phyloP scores from a whole-genome alignment of 345 rosid genomes.

The Tarenaya hassleriana region DNA sequence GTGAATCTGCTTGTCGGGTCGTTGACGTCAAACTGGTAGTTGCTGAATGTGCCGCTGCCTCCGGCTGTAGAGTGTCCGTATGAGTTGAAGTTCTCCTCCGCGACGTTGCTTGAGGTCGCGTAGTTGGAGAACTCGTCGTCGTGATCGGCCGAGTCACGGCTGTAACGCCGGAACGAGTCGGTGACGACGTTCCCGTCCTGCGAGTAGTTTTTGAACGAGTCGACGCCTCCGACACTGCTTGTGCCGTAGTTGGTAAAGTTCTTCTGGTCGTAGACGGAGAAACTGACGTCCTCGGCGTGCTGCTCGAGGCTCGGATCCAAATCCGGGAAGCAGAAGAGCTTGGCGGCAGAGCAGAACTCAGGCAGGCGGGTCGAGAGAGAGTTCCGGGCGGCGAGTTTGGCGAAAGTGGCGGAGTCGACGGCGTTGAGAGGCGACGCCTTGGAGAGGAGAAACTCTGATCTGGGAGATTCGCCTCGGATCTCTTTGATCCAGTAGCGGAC shows the following conservation, averaged over 20 bases:
- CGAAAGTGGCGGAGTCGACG: constrained; percentile 51
- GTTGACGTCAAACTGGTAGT: constrained; percentile 50
- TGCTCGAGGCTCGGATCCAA: constrained; percentile 36
- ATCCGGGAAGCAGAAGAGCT: constrained; percentile 78
- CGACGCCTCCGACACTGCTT: constrained; percentile 36
- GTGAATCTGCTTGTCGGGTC: constrained; percentile 53
- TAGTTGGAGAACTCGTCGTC: constrained; percentile 38
- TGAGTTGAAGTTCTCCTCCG: constrained; percentile 64
- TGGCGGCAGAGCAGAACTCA: constrained; percentile 72
- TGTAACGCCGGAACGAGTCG: constrained; percentile 60
- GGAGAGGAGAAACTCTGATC: constrained; percentile 56
- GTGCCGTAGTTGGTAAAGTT: constrained; percentile 83
- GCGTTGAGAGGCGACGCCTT: constrained; percentile 71
- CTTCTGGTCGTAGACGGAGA: constrained; percentile 39
- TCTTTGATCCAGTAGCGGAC: too few species aligned
- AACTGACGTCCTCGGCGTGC: constrained; percentile 43
- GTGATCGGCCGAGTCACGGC: constrained; percentile 36
- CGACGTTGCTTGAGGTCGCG: constrained; percentile 42
- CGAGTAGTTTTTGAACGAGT: constrained; percentile 52
- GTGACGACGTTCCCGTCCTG: constrained; percentile 26
- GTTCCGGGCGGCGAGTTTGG: constrained; percentile 62
- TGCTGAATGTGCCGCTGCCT: constrained; percentile 54
- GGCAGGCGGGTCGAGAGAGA: constrained; percentile 51
- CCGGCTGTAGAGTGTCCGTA: constrained; percentile 60
- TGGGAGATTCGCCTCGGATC: constrained; percentile 40